phyloP scores from a whole-genome alignment of 805 yeast genomes.

The Ogataea glucozyma region DNA sequence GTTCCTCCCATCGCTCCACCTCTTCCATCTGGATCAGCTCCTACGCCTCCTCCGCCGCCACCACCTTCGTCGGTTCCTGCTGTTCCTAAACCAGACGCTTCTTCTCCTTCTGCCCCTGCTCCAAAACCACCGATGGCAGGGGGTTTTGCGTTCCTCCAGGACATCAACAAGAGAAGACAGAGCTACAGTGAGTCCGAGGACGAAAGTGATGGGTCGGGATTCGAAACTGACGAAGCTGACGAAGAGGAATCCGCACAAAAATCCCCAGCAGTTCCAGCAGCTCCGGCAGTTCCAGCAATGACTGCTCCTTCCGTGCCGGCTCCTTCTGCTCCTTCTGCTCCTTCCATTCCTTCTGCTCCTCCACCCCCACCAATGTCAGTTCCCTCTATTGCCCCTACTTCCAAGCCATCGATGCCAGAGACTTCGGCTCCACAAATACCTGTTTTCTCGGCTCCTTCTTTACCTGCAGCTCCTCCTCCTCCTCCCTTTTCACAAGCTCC shows the following conservation, averaged over 20 bases:
- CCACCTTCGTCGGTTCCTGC: slow-evolving; percentile 15
- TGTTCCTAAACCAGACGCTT: slow-evolving; percentile 24
- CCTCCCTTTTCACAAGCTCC: slow-evolving; percentile 7
- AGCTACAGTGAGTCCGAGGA: slow-evolving; percentile 46
- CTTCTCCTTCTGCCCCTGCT: slow-evolving; percentile 30
- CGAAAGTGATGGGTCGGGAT: slow-evolving; percentile 7
- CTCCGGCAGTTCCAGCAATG: slow-evolving; percentile 20
- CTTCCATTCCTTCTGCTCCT: slow-evolving; percentile 24
- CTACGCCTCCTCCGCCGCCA: slow-evolving; percentile 4
- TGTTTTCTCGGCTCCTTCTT: slow-evolving; percentile 23
- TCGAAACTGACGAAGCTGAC: slow-evolving; percentile 26
- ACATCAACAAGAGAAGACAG: slow-evolving; percentile 50
- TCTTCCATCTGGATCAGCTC: slow-evolving; percentile 13
- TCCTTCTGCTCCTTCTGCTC: slow-evolving; percentile 12
- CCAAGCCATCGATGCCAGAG: slow-evolving; percentile 19
- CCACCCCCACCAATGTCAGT: slow-evolving; percentile 21
- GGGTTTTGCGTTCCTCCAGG: slow-evolving; percentile 34
- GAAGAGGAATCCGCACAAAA: slow-evolving; percentile 4
- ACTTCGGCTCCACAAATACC: slow-evolving; percentile 16
- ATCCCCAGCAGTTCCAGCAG: too few species aligned
- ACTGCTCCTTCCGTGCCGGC: background rate
- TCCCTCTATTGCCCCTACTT: slow-evolving; percentile 23
- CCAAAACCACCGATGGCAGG: slow-evolving; percentile 30
- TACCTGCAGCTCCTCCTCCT: slow-evolving; percentile 7
- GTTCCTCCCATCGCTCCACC: slow-evolving; percentile 24